A percentile compares a stretch with the other conserved stretches of the same genome.
Conservation (phyloP, 2,329 filamentous ascomycete genomes). For the Penicillium sp. region DNA sequence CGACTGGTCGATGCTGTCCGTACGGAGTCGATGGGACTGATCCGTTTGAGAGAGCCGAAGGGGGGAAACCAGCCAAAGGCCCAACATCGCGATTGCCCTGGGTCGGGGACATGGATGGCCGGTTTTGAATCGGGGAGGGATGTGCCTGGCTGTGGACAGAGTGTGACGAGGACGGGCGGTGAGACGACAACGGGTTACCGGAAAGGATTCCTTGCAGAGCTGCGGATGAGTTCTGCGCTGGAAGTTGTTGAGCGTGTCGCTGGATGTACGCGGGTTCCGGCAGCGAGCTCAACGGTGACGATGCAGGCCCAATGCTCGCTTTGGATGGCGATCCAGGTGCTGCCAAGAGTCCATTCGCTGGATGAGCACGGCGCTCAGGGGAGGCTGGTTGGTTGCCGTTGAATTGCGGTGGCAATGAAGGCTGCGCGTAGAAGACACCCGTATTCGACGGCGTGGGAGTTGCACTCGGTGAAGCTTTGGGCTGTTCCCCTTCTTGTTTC, state of each 20-base stretch:
- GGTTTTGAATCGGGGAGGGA: slow-evolving; percentile 42
- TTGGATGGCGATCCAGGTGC: slow-evolving; percentile 29
- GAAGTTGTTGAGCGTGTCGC: slow-evolving; percentile 21
- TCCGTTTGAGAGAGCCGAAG: slow-evolving; percentile 24
- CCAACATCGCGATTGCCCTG: slow-evolving; percentile 48
- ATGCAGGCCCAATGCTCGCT: slow-evolving; percentile 25
- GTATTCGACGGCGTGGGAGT: slow-evolving; percentile 1
- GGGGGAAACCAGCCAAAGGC: slow-evolving; percentile 42
- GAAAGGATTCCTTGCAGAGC: slow-evolving; percentile 18
- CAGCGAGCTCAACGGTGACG: slow-evolving; percentile 21
- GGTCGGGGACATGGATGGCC: slow-evolving; percentile 47
- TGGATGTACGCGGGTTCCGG: slow-evolving; percentile 12
- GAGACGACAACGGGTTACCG: slow-evolving; percentile 17
- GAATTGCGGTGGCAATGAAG: slow-evolving; percentile 2
- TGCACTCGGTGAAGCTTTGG: slow-evolving; percentile 19
- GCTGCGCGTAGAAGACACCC: neutral
- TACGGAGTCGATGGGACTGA: slow-evolving; percentile 29
- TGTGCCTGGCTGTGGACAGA: slow-evolving; percentile 30
- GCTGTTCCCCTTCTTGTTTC: slow-evolving; percentile 21
- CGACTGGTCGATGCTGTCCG: slow-evolving; percentile 24
- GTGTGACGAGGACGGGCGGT: slow-evolving; percentile 41
- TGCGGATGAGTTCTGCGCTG: slow-evolving; percentile 27
- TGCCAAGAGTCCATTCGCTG: slow-evolving; percentile 20
- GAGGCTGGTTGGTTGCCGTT: slow-evolving; percentile 19
- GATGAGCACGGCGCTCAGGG: slow-evolving; percentile 28